Percentiles rank a stretch among this genome's conserved stretches.
phyloP scores from a whole-genome alignment of 2,329 filamentous ascomycete species.

The Aspergillus japonicus region DNA sequence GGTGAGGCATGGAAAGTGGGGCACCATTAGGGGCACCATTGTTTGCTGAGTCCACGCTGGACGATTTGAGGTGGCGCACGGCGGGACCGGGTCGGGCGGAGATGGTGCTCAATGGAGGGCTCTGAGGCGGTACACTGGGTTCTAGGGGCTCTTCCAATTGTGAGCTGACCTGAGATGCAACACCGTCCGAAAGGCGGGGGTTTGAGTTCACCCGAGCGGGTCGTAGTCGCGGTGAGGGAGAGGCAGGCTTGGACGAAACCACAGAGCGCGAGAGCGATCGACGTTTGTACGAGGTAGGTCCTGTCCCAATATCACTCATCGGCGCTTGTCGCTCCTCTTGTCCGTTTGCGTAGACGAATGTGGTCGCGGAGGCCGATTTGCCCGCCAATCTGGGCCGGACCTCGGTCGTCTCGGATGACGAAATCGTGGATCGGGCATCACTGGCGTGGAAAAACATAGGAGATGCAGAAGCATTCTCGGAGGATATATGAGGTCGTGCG shows the following conservation, averaged over 20 bases:
- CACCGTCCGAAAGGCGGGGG: conserved; percentile 25
- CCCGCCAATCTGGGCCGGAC: conserved; percentile 25
- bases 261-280: conserved; percentile 32
- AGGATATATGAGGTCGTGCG: conserved; percentile 36
- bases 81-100: conserved; percentile 18
- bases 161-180: conserved; percentile 17
- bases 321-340: conserved; percentile 30
- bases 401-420: conserved; percentile 38
- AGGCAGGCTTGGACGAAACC: conserved; percentile 21
- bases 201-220: conserved; percentile 31
- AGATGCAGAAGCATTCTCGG: conserved; percentile 34
- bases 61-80: conserved; percentile 32
- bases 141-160: conserved; percentile 25
- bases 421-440: conserved; percentile 58
- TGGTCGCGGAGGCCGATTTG: conserved; percentile 29
- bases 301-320: neutral
- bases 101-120: conserved; percentile 22
- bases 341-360: conserved; percentile 42
- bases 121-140: conserved; percentile 18
- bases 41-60: conserved; percentile 33
- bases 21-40: conserved; percentile 4
- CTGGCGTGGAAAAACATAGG: conserved; percentile 91
- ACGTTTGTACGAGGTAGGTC: conserved; percentile 19
- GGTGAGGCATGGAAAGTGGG: neutral
- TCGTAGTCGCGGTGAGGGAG: conserved; percentile 32